Percentiles rank a stretch among this genome's conserved stretches.
Conservation (phyloP, 768 basidiomycete species). For the Leccinum pellstonianum region DNA sequence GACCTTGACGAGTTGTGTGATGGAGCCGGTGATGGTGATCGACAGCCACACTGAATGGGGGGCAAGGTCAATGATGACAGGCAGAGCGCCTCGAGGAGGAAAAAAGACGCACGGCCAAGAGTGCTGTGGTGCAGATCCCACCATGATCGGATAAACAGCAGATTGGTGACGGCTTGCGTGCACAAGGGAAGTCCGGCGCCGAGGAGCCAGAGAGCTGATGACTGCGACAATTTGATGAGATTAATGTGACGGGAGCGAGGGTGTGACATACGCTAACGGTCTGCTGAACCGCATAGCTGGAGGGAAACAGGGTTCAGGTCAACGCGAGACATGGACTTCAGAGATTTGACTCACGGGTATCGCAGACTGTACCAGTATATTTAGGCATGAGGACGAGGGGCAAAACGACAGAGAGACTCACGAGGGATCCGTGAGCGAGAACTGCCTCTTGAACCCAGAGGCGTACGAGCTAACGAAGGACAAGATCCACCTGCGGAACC, state of each 20-base stretch:
- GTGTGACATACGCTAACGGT: constrained; percentile 52
- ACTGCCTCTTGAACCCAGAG: constrained; percentile 70
- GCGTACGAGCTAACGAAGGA: constrained; percentile 54
- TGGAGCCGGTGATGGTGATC: constrained; percentile 67
- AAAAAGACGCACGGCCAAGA: constrained; percentile 27
- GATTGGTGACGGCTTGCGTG: constrained; percentile 65
- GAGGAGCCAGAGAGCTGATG: constrained; percentile 47
- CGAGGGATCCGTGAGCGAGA: constrained; percentile 76
- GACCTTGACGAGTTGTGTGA: constrained; percentile 83
- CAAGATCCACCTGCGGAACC: constrained; percentile 48
- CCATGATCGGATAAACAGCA: constrained; percentile 70
- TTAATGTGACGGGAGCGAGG: background rate
- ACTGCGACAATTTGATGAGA: constrained; percentile 8
- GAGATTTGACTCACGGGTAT: constrained; percentile 35
- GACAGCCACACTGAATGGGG: constrained; percentile 56
- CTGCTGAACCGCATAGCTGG: constrained; percentile 65
- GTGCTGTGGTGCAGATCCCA: constrained; percentile 84
- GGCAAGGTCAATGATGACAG: background rate
- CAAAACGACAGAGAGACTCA: constrained; percentile 36
- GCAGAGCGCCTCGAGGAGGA: no score
- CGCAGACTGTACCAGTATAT: constrained; percentile 28
- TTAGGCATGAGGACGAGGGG: constrained; percentile 11
- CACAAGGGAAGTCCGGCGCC: constrained; percentile 55
- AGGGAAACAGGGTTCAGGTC: background rate
- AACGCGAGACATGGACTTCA: background rate